Conservation (phyloP, 2,329 filamentous ascomycete genomes). For the Epichloe gansuensis region DNA sequence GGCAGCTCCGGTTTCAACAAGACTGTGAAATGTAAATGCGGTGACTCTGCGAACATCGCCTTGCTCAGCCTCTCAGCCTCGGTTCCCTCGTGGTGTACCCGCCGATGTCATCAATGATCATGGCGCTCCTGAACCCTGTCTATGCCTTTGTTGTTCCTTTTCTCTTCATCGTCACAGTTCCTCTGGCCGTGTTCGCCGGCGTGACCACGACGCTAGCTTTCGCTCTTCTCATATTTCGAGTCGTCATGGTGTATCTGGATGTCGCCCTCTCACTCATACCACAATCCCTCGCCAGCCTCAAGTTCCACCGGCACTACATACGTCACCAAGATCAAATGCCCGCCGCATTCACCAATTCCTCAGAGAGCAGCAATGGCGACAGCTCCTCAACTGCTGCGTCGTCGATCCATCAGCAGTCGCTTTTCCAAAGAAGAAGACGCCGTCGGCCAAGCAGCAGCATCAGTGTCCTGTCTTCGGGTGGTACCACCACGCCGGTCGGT, state of each 20-base stretch:
- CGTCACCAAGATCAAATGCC: neutral
- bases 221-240: slow-evolving; percentile 45
- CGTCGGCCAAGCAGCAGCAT: slow-evolving; percentile 23
- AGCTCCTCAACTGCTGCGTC: slow-evolving; percentile 8
- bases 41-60: neutral
- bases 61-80: neutral
- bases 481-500: slow-evolving; percentile 21
- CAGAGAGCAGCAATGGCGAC: slow-evolving; percentile 9
- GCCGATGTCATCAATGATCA: slow-evolving; percentile 13
- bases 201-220: slow-evolving; percentile 51
- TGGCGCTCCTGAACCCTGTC: slow-evolving; percentile 41
- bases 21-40: neutral
- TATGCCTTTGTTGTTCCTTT: slow-evolving; percentile 48
- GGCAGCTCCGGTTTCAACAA: neutral
- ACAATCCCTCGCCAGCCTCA: slow-evolving; percentile 35
- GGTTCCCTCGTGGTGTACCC: too few relatives aligned
- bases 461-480: slow-evolving; percentile 18
- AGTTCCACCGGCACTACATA: slow-evolving; percentile 16
- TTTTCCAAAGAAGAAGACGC: slow-evolving; percentile 14
- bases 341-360: slow-evolving; percentile 10
- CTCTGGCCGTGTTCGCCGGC: slow-evolving; percentile 48
- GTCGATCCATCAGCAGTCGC: slow-evolving; percentile 5
- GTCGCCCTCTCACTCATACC: slow-evolving; percentile 44
- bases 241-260: slow-evolving; percentile 50
- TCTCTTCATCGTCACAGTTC: slow-evolving; percentile 48